Conservation (phyloP, 352 stramenopile species). For the Aphanomyces stellatus region DNA sequence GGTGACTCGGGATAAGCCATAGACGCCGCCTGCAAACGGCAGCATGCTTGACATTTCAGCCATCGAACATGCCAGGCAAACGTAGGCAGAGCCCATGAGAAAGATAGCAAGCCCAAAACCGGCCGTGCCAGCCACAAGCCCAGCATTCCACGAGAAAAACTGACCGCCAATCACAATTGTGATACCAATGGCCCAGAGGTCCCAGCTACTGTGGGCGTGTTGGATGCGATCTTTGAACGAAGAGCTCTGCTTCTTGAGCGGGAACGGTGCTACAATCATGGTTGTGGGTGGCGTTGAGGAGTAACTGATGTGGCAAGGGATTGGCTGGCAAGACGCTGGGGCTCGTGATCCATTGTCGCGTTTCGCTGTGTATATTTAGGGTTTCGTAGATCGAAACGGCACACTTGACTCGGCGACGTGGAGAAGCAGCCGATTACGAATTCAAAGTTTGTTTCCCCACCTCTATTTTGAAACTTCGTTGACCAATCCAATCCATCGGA, state of each 20-base stretch:
- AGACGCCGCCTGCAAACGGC: constrained; percentile 26
- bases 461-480: too few relatives aligned
- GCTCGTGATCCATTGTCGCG: too few relatives aligned
- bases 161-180: constrained; percentile 31
- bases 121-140: constrained; percentile 23
- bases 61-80: constrained; percentile 16
- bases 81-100: constrained; percentile 25
- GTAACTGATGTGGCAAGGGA: too few relatives aligned
- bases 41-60: constrained; percentile 27
- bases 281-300: too few relatives aligned
- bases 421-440: too few relatives aligned
- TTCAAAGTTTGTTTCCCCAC: too few relatives aligned
- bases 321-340: too few relatives aligned
- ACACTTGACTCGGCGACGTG: too few relatives aligned
- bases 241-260: background rate
- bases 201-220: constrained; percentile 16
- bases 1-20: constrained; percentile 18
- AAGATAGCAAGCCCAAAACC: constrained; percentile 24
- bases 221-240: constrained; percentile 1
- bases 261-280: background rate
- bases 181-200: constrained; percentile 28
- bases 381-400: too few relatives aligned
- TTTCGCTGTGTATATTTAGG: too few relatives aligned
- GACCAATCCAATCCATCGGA: too few relatives aligned
- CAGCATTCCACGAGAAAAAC: constrained; percentile 30